Evolutionary conservation across 495 filamentous ascomycete species (phyloP), one percentile per base, ranked within the genome.

Genomic region (Hyaloscypha variabilis): DNA sequence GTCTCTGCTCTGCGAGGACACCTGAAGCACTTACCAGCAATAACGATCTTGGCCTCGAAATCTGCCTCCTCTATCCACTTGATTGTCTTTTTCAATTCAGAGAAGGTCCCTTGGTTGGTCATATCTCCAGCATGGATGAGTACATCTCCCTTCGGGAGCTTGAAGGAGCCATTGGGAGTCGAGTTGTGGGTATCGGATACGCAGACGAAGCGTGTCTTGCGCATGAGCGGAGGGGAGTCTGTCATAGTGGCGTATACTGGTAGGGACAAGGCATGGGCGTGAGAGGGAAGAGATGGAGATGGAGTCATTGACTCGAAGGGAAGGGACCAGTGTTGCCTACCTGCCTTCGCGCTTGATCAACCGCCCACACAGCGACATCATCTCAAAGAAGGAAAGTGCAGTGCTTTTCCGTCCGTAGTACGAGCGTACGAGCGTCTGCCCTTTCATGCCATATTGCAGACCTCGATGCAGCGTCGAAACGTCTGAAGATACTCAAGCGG

Each of bases 91-190:
- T 89, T 87, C 60, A 94, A 82, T 64, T 95, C 90, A 17, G 76
- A 75, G 28, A 85, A 83, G 52, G 87, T 91, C 49, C 94, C 94
- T 69, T 87, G 84, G 66, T 95, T 95, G 50, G 89, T 88, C 42
- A 97, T 80, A 74, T 98, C 94, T 8, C 94, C 94, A 8, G 93
- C 91, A 70, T 97, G 95, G 49, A 98, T 90, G 21, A 98, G 80
- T 3, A 98, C 85, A 69, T 98, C 94, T 17, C 94, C 94, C 28
- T 86, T 81, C 6, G 94, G 95, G 2, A 97, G 78, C 26, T 82
- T 80, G 67, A 81, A 71, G 8, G 77, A 81, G 3, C 72, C 67
- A 23, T 39, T 50, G 39, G 84, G 77, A n/a, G 74, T 66, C 67
- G 83, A 85, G 75, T 92, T 88, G 76, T 97, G 94, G 2, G 94